These are phyloP conservation scores for Globisporangium megalacanthum DNA, from an alignment of 352 stramenopile genomes.

Conservation along the genomic window DNA sequence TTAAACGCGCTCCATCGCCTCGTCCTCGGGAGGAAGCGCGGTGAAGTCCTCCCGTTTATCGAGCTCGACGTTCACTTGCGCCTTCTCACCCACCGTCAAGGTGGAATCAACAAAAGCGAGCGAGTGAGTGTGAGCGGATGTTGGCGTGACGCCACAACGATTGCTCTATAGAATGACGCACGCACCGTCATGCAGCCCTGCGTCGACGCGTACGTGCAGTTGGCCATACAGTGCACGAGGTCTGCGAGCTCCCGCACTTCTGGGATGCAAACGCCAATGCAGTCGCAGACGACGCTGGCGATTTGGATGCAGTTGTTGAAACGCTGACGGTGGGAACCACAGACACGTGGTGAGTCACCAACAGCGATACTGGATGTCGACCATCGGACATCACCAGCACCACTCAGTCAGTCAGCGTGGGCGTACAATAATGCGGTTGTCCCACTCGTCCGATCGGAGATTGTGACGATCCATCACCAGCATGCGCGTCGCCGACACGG, in stretches of 20 bases:
- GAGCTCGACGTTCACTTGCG: constrained; percentile 90
- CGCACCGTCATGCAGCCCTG: constrained; percentile 90
- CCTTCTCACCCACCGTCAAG: constrained; percentile 16
- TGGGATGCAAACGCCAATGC: constrained; percentile 73
- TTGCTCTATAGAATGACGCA: background rate
- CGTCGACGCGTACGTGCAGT: constrained; percentile 90
- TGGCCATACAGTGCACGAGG: constrained; percentile 84
- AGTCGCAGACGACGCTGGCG: constrained; percentile 64
- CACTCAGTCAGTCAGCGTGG: background rate
- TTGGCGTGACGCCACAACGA: background rate
- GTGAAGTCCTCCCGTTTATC: constrained; percentile 68
- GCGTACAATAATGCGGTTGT: constrained; percentile 90
- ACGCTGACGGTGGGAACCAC: constrained; percentile 26
- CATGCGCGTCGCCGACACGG: constrained; percentile 86
- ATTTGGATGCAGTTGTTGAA: constrained; percentile 93
- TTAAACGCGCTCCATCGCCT: constrained; percentile 69
- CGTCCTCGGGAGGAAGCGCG: constrained; percentile 26
- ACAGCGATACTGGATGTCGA: background rate
- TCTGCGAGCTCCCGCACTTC: constrained; percentile 60
- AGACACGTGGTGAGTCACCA: background rate
- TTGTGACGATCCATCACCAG: constrained; percentile 89
- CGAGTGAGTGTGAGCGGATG: background rate
- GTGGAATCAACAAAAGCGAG: background rate
- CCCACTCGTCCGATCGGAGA: constrained; percentile 89
- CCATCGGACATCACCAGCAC: background rate